phyloP scores from a whole-genome alignment of 495 filamentous ascomycete species.

The Aspergillus asperescens region DNA sequence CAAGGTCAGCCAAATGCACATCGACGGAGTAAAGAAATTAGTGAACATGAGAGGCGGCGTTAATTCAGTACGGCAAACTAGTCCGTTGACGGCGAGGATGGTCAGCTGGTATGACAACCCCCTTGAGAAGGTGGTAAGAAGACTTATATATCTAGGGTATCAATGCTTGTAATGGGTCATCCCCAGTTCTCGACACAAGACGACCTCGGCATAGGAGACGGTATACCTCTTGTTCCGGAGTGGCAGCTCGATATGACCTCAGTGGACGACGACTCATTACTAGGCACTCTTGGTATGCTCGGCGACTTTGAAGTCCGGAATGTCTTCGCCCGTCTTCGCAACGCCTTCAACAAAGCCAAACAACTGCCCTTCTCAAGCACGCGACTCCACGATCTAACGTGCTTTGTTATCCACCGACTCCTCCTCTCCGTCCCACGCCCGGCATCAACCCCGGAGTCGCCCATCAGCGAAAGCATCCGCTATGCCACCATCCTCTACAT shows the following conservation, averaged over 20 bases:
- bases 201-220: slow-evolving; percentile 42
- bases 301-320: slow-evolving; percentile 28
- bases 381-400: slow-evolving; percentile 46
- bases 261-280: slow-evolving; percentile 1
- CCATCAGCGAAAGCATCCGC: slow-evolving; percentile 40
- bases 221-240: slow-evolving; percentile 39
- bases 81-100: slow-evolving; percentile 49
- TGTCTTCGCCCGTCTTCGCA: slow-evolving; percentile 38
- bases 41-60: slow-evolving; percentile 47
- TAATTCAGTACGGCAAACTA: slow-evolving; percentile 39
- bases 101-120: slow-evolving; percentile 44
- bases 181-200: slow-evolving; percentile 48
- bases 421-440: slow-evolving; percentile 25
- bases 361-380: slow-evolving; percentile 28
- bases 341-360: slow-evolving; percentile 28
- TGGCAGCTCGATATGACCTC: slow-evolving; percentile 32
- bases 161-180: slow-evolving; percentile 43
- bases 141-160: slow-evolving; percentile 38
- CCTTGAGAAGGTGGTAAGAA: too few species aligned
- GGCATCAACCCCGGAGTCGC: not conserved
- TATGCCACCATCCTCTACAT: slow-evolving; percentile 44
- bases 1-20: slow-evolving; percentile 39
- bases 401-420: slow-evolving; percentile 45
- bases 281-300: not conserved
- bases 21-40: slow-evolving; percentile 45